Base-by-base conservation (phyloP, 1,139 yeast genomes). In the Nakaseomyces glabratus region DNA sequence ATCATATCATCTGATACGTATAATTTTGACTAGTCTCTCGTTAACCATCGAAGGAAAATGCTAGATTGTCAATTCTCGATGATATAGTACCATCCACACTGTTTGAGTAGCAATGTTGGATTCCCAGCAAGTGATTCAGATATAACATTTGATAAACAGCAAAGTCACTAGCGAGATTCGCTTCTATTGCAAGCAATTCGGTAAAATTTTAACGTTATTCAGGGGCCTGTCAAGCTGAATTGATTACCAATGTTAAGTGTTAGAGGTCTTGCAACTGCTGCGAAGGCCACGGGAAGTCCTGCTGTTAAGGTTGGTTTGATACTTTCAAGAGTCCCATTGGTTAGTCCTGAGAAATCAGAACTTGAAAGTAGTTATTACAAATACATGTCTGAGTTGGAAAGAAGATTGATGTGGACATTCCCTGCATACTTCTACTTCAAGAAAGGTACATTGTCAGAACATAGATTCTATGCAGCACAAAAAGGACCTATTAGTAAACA, bases 381-480 rank as follows among this genome's bases (percentile, higher is more conserved):
- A 40, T 93, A 93, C 58, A 95, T 88, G 60, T 73, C 74, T 41
- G 94, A 82, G 55, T 68, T 90, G 42, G 88, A 88, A 68, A 78
- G 77, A 52, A 71, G 97, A 54, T 68, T 90, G 47, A 86, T 88
- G 95, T 86, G 96, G 95, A 86, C 97, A 1, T 90, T 90, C 60
- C 97, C 98, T 4, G 77, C 80, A 48, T 86, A 88, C 73, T 88
- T 76, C 58, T 93, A 86, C 65, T 90, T 80, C 65, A 82, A 82
- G 57, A 80, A 73, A 49, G 97, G 97, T 43, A 81, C 97, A 1
- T 66, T 90, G 44, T 75, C 95, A 7, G 95, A 86, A 56, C 82
- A 86, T 57, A 75, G 75, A 51, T 90, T 76, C 61, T 64, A 76
- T 37, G 75, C 77, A 48, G 77, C 81, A 32, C 95, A 88, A 55